phyloP scores from a whole-genome alignment of 495 filamentous ascomycete genomes.

The Penicillium goetzii region DNA sequence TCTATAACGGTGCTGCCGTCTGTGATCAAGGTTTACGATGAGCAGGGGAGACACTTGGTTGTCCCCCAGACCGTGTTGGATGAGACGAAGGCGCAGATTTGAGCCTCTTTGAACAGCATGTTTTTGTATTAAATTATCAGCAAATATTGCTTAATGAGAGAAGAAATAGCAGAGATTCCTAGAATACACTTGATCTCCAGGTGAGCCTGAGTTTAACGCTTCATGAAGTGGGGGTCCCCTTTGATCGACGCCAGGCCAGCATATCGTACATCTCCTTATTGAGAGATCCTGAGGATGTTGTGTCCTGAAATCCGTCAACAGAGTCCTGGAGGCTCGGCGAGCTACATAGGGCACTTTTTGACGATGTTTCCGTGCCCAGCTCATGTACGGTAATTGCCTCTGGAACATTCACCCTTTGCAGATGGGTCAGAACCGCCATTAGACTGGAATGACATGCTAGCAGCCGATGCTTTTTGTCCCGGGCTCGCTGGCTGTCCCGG shows the following conservation, averaged over 20 bases:
- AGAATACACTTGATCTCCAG: background rate
- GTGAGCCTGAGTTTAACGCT: background rate
- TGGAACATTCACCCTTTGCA: slow-evolving; percentile 24
- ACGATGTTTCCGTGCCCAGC: background rate
- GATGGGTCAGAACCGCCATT: slow-evolving; percentile 25
- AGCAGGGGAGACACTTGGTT: slow-evolving; percentile 23
- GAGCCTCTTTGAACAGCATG: background rate
- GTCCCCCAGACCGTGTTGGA: slow-evolving; percentile 22
- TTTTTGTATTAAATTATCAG: background rate
- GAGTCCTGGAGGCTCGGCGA: background rate
- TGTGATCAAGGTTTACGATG: slow-evolving; percentile 30
- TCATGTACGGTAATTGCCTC: background rate
- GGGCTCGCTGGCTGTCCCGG: slow-evolving; percentile 28
- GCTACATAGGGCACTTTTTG: background rate
- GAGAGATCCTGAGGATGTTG: slow-evolving; percentile 1
- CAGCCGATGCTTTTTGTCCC: slow-evolving; percentile 27
- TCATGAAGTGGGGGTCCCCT: slow-evolving; percentile 11
- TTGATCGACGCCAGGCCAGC: slow-evolving; percentile 31
- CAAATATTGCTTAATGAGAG: background rate
- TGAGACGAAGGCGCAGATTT: slow-evolving; percentile 8
- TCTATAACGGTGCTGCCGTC: slow-evolving; percentile 23
- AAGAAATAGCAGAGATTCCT: background rate
- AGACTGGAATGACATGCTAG: slow-evolving; percentile 31
- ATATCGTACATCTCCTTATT: slow-evolving; percentile 28
- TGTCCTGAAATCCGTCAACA: background rate